Conservation (phyloP, 78 protist species). For the Protostelium mycophagum region DNA sequence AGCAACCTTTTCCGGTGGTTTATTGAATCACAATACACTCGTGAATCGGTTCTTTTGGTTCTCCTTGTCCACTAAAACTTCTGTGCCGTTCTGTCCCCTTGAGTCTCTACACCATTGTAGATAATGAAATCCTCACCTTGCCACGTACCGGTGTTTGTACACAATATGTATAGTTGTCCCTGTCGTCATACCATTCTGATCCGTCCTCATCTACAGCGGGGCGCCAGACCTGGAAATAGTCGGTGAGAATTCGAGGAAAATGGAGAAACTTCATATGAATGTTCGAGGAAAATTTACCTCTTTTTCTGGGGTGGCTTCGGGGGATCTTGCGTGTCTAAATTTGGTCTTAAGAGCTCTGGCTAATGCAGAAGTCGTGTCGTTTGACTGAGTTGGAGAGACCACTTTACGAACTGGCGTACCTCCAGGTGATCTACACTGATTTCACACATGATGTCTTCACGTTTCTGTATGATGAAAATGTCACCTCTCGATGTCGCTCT, state of each 20-base stretch:
- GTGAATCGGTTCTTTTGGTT: background rate
- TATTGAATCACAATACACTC: background rate
- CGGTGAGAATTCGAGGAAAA: too few species aligned
- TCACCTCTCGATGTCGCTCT: background rate
- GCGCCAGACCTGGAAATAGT: background rate
- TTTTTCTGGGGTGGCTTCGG: background rate
- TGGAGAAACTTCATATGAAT: too few species aligned
- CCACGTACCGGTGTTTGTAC: background rate
- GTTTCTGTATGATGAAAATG: background rate
- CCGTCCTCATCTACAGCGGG: background rate
- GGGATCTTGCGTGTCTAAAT: background rate
- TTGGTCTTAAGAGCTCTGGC: background rate
- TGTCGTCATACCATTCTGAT: background rate
- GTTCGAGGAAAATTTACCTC: background rate
- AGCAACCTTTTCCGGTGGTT: too few species aligned
- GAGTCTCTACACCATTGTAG: too few species aligned
- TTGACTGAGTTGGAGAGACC: background rate
- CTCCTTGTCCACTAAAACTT: background rate
- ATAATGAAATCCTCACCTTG: too few species aligned
- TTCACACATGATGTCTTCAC: background rate
- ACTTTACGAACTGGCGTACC: background rate
- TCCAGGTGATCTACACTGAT: background rate
- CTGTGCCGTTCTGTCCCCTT: background rate
- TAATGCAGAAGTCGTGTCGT: background rate
- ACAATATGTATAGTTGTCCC: background rate